Evolutionary conservation across 768 basidiomycete genomes (phyloP).

Genomic region (Trametes gibbosa): DNA sequence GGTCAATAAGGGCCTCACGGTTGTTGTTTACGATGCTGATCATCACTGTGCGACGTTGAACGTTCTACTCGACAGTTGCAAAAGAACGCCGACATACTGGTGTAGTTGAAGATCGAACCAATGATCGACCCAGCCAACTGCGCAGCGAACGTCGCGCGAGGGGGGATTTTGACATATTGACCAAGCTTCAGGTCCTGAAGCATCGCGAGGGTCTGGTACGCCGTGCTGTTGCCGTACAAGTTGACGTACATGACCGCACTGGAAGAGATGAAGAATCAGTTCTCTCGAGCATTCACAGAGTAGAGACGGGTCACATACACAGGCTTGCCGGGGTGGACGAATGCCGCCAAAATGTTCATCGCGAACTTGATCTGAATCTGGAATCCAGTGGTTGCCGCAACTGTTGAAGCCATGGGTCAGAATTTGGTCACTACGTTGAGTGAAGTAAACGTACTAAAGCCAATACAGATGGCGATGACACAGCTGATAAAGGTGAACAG

Average conservation of each 20-base stretch:
- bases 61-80: neutral
- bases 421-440: neutral
- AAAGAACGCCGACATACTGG: conserved; percentile 32
- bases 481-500: conserved; percentile 44
- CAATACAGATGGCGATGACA: conserved; percentile 34
- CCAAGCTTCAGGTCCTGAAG: conserved; percentile 54
- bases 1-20: conserved; percentile 44
- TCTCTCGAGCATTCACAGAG: neutral
- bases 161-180: conserved; percentile 54
- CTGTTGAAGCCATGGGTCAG: conserved; percentile 14
- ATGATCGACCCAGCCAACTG: conserved; percentile 52
- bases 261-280: neutral
- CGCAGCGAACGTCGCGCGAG: conserved; percentile 44
- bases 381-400: conserved; percentile 44
- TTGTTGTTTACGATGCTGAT: conserved; percentile 44
- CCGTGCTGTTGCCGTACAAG: conserved; percentile 50
- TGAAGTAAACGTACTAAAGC: conserved; percentile 34
- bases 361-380: conserved; percentile 48
- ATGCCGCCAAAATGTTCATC: conserved; percentile 50
- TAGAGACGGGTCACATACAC: conserved; percentile 32
- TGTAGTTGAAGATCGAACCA: conserved; percentile 51
- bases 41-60: conserved; percentile 41
- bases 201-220: conserved; percentile 51
- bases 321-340: conserved; percentile 47
- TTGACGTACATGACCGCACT: conserved; percentile 57